These are phyloP conservation scores for Exophiala bonariae DNA, from an alignment of 2,329 filamentous ascomycete genomes.

Conservation along the genomic window DNA sequence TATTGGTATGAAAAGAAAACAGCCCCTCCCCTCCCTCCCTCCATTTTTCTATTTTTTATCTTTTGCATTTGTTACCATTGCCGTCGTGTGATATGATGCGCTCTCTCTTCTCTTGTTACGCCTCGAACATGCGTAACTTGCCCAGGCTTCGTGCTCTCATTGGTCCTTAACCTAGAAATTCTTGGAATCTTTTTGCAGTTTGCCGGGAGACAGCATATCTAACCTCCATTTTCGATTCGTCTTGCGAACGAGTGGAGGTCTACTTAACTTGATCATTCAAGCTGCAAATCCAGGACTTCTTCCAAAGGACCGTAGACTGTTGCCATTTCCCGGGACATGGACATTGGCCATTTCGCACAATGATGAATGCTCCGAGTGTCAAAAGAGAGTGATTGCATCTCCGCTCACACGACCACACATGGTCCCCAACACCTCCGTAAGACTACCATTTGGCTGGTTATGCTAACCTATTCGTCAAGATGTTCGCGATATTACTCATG, in stretches of 20 bases:
- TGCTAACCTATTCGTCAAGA: conserved; percentile 90
- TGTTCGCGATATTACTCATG: conserved; percentile 99
- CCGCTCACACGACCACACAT: conserved; percentile 62
- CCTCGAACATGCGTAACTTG: conserved; percentile 83
- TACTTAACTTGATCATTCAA: conserved; percentile 77
- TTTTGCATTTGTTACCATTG: conserved; percentile 42
- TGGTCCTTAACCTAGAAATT: conserved; percentile 77
- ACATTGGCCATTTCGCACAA: conserved; percentile 43
- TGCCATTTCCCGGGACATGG: conserved; percentile 48
- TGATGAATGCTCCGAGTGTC: conserved; percentile 42
- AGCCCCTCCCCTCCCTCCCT: conserved; percentile 38
- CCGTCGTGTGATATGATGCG: conserved; percentile 66
- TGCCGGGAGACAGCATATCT: conserved; percentile 24
- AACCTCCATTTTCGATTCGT: conserved; percentile 21
- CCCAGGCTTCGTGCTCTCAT: conserved; percentile 72
- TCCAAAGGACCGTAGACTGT: conserved; percentile 61
- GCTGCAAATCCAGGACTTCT: conserved; percentile 71
- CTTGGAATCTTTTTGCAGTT: conserved; percentile 67
- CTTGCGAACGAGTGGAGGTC: conserved; percentile 24
- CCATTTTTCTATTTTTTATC: conserved; percentile 36
- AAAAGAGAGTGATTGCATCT: conserved; percentile 60
- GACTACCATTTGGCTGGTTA: conserved; percentile 46
- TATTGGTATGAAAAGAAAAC: conserved; percentile 87
- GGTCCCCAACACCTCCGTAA: conserved; percentile 47
- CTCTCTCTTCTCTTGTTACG: conserved; percentile 87